Evolutionary conservation across 2,329 filamentous ascomycete species (phyloP).

Genomic region (Emergomyces pasteurianus): DNA sequence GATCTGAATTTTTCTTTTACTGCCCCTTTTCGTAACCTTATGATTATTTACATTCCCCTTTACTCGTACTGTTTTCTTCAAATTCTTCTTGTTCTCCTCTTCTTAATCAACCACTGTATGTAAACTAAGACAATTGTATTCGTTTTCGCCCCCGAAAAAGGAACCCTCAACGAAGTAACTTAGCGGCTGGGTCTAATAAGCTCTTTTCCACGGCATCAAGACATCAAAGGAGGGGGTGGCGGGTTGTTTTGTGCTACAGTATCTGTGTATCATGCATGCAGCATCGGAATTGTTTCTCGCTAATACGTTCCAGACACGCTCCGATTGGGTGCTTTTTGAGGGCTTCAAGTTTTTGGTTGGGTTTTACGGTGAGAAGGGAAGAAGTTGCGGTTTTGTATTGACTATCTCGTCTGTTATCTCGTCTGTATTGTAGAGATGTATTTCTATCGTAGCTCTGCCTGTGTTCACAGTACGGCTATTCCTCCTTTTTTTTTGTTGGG

Average conservation of each 20-base stretch:
- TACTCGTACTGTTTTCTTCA: background rate
- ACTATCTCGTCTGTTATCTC: too few relatives aligned
- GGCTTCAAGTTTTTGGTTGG: background rate
- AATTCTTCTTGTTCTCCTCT: background rate
- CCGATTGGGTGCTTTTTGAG: background rate
- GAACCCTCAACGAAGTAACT: background rate
- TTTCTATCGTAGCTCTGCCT: too few relatives aligned
- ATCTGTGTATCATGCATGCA: background rate
- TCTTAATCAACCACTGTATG: background rate
- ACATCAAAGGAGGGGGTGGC: background rate
- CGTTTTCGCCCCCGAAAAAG: background rate
- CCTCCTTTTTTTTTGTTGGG: too few relatives aligned
- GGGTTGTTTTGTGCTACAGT: background rate
- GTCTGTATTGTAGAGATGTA: too few relatives aligned
- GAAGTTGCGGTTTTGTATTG: background rate
- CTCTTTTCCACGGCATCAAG: background rate
- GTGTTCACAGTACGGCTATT: too few relatives aligned
- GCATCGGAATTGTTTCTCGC: too few relatives aligned
- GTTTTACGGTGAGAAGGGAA: background rate
- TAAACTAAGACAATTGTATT: background rate
- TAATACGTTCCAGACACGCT: too few relatives aligned
- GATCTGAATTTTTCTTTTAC: background rate
- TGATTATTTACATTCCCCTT: background rate
- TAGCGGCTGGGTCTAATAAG: background rate
- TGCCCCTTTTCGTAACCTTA: background rate